Percentiles rank a stretch among this genome's conserved stretches.
Evolutionary conservation across 208 protist genomes (phyloP).

Genomic region (Naegleria gruberi): DNA sequence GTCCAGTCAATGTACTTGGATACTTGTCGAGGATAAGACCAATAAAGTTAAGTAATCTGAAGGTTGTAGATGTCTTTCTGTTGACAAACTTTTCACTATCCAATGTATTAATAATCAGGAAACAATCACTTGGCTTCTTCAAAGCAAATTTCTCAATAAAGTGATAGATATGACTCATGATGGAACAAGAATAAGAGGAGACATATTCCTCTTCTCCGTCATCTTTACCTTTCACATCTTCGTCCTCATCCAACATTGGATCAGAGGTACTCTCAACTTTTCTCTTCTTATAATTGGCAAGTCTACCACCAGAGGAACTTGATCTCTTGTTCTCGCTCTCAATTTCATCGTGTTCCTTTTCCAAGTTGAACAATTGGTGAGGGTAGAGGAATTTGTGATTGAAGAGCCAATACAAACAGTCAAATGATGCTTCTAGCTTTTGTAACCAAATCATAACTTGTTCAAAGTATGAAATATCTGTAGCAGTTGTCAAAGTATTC

Average conservation of each 20-base stretch:
- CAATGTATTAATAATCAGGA: not conserved
- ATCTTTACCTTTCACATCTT: not conserved
- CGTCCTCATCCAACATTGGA: not conserved
- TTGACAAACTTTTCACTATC: not conserved
- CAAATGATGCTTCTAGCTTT: not conserved
- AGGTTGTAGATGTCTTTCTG: slow-evolving; percentile 32
- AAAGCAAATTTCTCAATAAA: not conserved
- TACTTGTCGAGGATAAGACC: slow-evolving; percentile 41
- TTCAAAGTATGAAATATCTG: not conserved
- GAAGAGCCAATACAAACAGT: slow-evolving; percentile 43
- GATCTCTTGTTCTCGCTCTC: not conserved
- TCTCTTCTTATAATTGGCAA: not conserved
- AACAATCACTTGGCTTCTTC: not conserved
- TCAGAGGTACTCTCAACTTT: not conserved
- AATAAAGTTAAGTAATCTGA: slow-evolving; percentile 38
- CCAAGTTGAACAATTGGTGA: slow-evolving; percentile 16
- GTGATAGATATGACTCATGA: not conserved
- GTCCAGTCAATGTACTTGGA: not conserved
- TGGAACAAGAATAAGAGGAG: not conserved
- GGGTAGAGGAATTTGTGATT: slow-evolving; percentile 35
- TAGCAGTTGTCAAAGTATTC: not conserved
- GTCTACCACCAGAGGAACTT: not conserved
- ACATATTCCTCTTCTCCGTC: not conserved
- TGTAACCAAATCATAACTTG: not conserved
- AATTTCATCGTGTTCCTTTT: slow-evolving; percentile 24